Percentiles rank a stretch among this genome's conserved stretches.
These are phyloP conservation scores for Delitschia confertaspora DNA, from an alignment of 495 filamentous ascomycete species.

Conservation along the genomic window DNA sequence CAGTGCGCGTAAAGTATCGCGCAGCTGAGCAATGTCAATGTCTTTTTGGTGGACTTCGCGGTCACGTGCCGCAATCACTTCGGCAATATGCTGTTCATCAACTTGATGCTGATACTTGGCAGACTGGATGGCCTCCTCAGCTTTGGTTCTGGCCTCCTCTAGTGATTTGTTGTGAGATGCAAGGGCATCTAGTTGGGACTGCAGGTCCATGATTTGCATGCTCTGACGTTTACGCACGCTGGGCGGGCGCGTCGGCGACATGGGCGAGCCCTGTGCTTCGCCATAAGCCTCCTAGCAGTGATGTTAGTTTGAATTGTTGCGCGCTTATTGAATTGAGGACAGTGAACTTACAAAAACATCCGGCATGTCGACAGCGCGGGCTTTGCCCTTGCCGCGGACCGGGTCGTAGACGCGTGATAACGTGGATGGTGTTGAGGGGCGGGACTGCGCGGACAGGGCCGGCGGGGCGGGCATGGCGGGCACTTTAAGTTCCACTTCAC, in stretches of 20 bases:
- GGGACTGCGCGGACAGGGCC: no score
- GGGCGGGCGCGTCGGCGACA: constrained; percentile 89
- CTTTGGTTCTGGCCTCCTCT: constrained; percentile 58
- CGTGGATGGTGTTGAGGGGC: no score
- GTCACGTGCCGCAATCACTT: constrained; percentile 49
- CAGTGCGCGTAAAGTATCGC: constrained; percentile 64
- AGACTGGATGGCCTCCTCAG: constrained; percentile 50
- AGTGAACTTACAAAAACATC: constrained; percentile 82
- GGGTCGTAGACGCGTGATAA: constrained; percentile 55
- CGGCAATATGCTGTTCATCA: constrained; percentile 43
- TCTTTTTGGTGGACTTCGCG: constrained; percentile 53
- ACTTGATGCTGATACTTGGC: constrained; percentile 48
- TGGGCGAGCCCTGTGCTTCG: constrained; percentile 81
- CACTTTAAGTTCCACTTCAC: no score
- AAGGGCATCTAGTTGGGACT: constrained; percentile 65
- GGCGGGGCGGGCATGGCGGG: constrained; percentile 1
- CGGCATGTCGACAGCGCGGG: constrained; percentile 72
- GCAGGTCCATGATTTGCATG: constrained; percentile 87
- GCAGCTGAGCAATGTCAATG: constrained; percentile 71
- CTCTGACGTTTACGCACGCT: constrained; percentile 88
- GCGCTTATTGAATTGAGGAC: background rate
- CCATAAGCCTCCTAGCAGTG: constrained; percentile 77
- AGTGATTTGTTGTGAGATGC: constrained; percentile 71
- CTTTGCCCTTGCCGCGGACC: constrained; percentile 78
- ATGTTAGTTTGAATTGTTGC: constrained; percentile 18